Evolutionary conservation across 345 rosid species (phyloP), one percentile per base, ranked within the genome.

Genomic region (Orychophragmus violaceus): DNA sequence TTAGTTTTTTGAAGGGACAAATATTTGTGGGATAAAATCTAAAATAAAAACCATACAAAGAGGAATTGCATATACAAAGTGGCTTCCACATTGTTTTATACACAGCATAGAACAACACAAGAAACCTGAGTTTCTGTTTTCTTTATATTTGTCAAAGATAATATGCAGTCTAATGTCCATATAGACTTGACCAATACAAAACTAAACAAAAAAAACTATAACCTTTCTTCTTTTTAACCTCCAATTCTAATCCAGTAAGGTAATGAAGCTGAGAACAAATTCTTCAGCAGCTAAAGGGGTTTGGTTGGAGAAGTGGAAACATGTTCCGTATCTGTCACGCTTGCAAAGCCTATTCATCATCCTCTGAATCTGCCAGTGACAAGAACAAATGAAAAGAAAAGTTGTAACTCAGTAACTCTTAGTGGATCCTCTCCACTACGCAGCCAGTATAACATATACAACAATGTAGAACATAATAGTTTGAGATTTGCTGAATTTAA

Each of bases 361-460:
- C 98, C 61, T 92, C 98, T 7, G 98, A 93, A 80, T 93, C 97
- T 90, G 96, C 78, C 80, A 67, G 58, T 49, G 2, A 1, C 49
- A 30, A 57, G 37, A 57, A 18, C 48, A 52, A 17, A 73, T 30
- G 23, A 42, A n/a, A 41, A 41, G 41, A 36, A 36, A n/a, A 39
- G 18, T 28, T 9, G 10, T 53, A 35, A 71, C 19, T 24, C 30
- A 4, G 24, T 19, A 23, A 10, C 32, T 46, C 36, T 36, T 17
- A 24, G 28, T 25, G 25, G 5, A 14, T 42, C 44, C 6, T 39
- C 55, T 10, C 42, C 62, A 70, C 11, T 52, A 29, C 44, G 35
- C 24, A 69, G 24, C 24, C 61, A 41, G 41, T 29, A 59, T 8
- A 25, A 41, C 45, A 61, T 46, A 46, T 52, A 41, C 55, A 56